phyloP scores from a whole-genome alignment of 2,329 filamentous ascomycete genomes.

The Colletotrichum sojae region DNA sequence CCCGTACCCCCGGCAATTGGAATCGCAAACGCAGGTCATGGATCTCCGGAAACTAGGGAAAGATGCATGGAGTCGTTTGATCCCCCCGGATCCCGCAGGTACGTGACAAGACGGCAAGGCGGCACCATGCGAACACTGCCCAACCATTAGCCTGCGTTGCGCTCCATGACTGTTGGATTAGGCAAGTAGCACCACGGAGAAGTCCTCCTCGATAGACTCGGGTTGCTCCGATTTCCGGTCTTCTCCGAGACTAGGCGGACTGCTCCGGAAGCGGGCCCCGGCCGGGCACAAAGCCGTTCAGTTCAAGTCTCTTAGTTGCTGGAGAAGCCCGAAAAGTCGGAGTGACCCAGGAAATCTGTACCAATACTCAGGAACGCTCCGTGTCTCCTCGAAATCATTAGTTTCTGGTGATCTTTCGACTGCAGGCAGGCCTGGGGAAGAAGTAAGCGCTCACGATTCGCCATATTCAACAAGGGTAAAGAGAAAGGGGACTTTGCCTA shows the following conservation, averaged over 20 bases:
- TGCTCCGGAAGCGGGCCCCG: neutral
- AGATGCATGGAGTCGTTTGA: too few species aligned
- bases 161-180: neutral
- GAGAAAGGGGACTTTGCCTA: too few species aligned
- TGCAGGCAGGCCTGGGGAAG: conserved; percentile 8
- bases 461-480: too few species aligned
- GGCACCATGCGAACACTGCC: neutral
- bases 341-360: neutral
- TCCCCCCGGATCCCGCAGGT: too few species aligned
- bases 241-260: neutral
- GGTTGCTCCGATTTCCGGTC: neutral
- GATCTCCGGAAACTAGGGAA: too few species aligned
- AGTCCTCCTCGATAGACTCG: neutral
- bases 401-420: neutral
- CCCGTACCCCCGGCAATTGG: neutral
- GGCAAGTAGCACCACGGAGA: neutral
- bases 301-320: neutral
- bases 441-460: neutral
- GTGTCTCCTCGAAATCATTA: neutral
- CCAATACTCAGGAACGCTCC: neutral
- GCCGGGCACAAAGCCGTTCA: neutral
- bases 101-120: too few species aligned
- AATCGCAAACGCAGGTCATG: too few species aligned
- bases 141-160: neutral
- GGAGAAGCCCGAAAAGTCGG: conserved; percentile 8